Evolutionary conservation across 1,284 basidiomycete species (phyloP), one percentile per base, ranked within the genome.

Genomic region (Omphalotus olearius): DNA sequence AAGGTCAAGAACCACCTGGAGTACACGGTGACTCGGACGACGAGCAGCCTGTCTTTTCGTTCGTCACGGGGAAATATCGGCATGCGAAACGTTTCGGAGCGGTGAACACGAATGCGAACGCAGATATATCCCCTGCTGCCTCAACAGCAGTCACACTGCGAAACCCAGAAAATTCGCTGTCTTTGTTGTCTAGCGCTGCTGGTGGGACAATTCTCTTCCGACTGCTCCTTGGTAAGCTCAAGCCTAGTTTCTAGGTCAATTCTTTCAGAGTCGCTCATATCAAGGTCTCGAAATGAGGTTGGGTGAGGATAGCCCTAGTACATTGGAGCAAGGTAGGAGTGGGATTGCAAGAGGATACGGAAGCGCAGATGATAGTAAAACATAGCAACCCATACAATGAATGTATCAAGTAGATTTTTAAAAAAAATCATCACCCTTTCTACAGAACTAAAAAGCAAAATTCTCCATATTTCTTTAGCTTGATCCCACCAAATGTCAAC

Each of bases 271-370:
- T 20, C 76, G 94, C 25, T 82, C 80, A 0, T 99, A 90, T 71
- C 82, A 79, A 51, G 97, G 96, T 0, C 72, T 99, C 10, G 95
- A 98, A 58, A 73, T 81, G 25, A 77, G 90, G 9, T 62, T 88
- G 13, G 94, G 93, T 0, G 71, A 89, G 65, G 91, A 96, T 62
- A 80, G 77, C 7, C 93, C 95, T 0, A 82, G 88, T 55, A 63
- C 84, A 43, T 69, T 99, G 50, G 92, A 98, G 69, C 86, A 96
- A 67, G 96, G 93, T 1, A 73, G 92, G 52, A 90, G 79, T 58
- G 96, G 96, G 3, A 90, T 97, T 46, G 94, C 96, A 28, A 80
- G 87, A 57, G 91, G 89, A 4, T 98, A 99, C 66, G 71, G 45
- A 17, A 13, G 25, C 14, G 20, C 17, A 35, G 20, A 38, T 4